A percentile compares a stretch with the other conserved stretches of the same genome.
phyloP scores from a whole-genome alignment of 78 protist genomes.

The Speleostelium caveatum region DNA sequence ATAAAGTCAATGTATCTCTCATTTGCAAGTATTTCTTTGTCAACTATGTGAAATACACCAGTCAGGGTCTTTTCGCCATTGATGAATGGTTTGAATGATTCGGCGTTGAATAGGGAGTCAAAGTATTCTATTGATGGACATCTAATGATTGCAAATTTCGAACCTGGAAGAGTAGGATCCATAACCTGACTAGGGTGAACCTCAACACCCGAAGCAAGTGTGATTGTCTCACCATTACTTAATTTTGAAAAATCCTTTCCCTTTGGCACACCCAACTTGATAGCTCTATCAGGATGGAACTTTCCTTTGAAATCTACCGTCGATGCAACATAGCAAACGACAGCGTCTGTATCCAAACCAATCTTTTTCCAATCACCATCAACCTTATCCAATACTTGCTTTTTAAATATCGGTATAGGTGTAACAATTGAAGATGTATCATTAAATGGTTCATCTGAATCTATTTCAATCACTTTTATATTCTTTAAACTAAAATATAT shows the following conservation, averaged over 20 bases:
- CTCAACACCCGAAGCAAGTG: neutral
- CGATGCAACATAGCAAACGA: conserved; percentile 24
- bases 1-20: conserved; percentile 31
- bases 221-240: conserved; percentile 54
- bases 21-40: neutral
- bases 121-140: conserved; percentile 70
- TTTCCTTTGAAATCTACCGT: conserved; percentile 65
- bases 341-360: conserved; percentile 1
- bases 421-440: neutral
- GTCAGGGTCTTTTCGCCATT: neutral
- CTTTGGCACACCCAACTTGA: conserved; percentile 76
- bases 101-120: neutral
- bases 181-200: conserved; percentile 60
- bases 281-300: conserved; percentile 74
- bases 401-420: neutral
- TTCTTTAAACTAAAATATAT: too few species aligned
- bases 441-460: neutral
- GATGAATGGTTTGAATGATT: conserved; percentile 7
- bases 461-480: neutral
- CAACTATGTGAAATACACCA: conserved; percentile 14
- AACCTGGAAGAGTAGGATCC: conserved; percentile 29
- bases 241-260: conserved; percentile 42
- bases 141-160: conserved; percentile 47
- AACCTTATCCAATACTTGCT: neutral
- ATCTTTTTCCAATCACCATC: neutral